Evolutionary conservation across 1,139 yeast genomes (phyloP), one percentile per base, ranked within the genome.

Genomic region (Pichia sp.): DNA sequence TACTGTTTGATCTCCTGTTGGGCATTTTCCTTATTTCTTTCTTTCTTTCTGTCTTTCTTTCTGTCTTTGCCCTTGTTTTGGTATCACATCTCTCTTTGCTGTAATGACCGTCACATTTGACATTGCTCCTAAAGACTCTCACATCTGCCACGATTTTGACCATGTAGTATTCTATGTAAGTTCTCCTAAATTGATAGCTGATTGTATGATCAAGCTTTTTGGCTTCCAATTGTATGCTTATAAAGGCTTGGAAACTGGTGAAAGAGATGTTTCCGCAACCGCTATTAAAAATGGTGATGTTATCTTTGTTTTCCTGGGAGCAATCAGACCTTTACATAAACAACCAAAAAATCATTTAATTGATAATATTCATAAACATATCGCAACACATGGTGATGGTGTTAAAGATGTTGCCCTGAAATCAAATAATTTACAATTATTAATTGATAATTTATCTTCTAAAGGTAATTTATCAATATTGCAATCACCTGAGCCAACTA

Each of bases 311-410:
- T 76, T 81, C 56, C 60, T 71, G 47, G 62, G 68, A 42, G 61
- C 67, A 9, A 36, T 67, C 29, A 50, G 59, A 28, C 66, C 67
- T 1, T 52, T 56, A 34, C 48, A 54, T 34, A 48, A 46, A 10
- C 34, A 47, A 34, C 57, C 65, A 5, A 65, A 63, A 3, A 58
- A 60, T 41, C 58, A 53, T 25, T 54, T 62, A 19, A 62, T 74
- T 16, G 61, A 70, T n/a, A 71, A 69, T 30, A 73, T 79, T 29
- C 75, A 73, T 53, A 53, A 68, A 9, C 86, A 79, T 62, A 68
- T 84, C 18, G 64, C 65, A n/a, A 63, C 62, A 8, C 96, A 87
- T 64, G 91, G 95, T 1, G 93, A 86, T 62, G 87, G 88, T 3
- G 87, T 87, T 6, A 79, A 81, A 66, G 95, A 87, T 63, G 79